Evolutionary conservation across 768 basidiomycete species (phyloP).

Genomic region (Leccinum sublutescens): DNA sequence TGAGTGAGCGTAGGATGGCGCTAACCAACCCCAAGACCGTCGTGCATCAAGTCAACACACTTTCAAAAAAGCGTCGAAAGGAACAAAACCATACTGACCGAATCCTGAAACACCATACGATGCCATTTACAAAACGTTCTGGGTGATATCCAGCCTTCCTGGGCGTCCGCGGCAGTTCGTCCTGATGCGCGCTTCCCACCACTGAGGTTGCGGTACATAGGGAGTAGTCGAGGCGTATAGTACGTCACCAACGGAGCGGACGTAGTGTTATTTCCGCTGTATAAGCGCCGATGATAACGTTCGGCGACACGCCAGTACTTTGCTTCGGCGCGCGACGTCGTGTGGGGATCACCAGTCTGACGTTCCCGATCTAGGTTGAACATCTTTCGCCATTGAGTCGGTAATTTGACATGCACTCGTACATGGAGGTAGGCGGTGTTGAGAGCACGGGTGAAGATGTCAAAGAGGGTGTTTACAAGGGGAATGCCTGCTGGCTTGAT

Average conservation of each 20-base stretch:
- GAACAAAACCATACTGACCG: slow-evolving; percentile 33
- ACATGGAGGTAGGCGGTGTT: slow-evolving; percentile 15
- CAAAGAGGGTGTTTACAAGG: slow-evolving; percentile 8
- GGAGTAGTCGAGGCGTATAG: slow-evolving; percentile 39
- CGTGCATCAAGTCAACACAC: background rate
- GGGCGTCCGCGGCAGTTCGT: slow-evolving; percentile 14
- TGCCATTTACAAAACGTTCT: slow-evolving; percentile 47
- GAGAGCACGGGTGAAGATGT: slow-evolving; percentile 13
- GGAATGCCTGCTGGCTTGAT: background rate
- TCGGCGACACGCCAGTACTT: slow-evolving; percentile 32
- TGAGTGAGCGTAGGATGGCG: slow-evolving; percentile 35
- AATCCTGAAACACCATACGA: slow-evolving; percentile 40
- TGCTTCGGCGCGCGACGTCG: slow-evolving; percentile 26
- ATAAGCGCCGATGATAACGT: slow-evolving; percentile 29
- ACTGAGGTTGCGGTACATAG: slow-evolving; percentile 33
- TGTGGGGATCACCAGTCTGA: slow-evolving; percentile 16
- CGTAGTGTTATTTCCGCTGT: slow-evolving; percentile 12
- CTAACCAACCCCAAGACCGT: slow-evolving; percentile 18
- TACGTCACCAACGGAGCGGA: slow-evolving; percentile 30
- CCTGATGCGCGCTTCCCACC: background rate
- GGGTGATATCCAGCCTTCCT: slow-evolving; percentile 32
- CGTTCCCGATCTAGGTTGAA: background rate
- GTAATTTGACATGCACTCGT: slow-evolving; percentile 10
- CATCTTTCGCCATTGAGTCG: slow-evolving; percentile 10
- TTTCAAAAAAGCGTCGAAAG: background rate